Conservation (phyloP, 441 rosid species). For the Populus hybrid region DNA sequence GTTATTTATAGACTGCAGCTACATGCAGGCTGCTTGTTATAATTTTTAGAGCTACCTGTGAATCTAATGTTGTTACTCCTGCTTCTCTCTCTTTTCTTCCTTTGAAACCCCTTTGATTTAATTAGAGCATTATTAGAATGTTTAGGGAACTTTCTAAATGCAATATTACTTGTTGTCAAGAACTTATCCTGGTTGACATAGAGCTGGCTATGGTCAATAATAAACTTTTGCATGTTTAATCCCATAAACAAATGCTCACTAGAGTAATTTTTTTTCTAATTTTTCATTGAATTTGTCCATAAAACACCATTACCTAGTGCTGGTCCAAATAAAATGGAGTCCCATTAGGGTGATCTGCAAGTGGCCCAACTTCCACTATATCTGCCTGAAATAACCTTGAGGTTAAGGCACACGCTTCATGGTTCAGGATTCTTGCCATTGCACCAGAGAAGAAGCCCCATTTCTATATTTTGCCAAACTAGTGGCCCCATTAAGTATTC, state of each 20-base stretch:
- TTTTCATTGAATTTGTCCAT: not conserved
- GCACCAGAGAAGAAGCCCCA: not conserved
- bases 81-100: not conserved
- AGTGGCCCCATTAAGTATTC: not conserved
- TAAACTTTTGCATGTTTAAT: not conserved
- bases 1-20: not conserved
- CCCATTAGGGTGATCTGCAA: not conserved
- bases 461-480: not conserved
- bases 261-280: not conserved
- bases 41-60: not conserved
- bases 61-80: not conserved
- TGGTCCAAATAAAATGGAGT: not conserved
- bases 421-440: not conserved
- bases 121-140: not conserved
- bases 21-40: not conserved
- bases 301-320: not conserved
- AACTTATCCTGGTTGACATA: not conserved
- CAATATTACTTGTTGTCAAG: not conserved
- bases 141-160: not conserved
- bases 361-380: not conserved
- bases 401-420: not conserved
- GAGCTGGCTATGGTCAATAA: not conserved
- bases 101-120: not conserved
- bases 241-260: no score
- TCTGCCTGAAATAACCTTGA: not conserved